These are phyloP conservation scores for Aureobasidium zeae DNA, from an alignment of 2,329 filamentous ascomycete species.

Conservation along the genomic window DNA sequence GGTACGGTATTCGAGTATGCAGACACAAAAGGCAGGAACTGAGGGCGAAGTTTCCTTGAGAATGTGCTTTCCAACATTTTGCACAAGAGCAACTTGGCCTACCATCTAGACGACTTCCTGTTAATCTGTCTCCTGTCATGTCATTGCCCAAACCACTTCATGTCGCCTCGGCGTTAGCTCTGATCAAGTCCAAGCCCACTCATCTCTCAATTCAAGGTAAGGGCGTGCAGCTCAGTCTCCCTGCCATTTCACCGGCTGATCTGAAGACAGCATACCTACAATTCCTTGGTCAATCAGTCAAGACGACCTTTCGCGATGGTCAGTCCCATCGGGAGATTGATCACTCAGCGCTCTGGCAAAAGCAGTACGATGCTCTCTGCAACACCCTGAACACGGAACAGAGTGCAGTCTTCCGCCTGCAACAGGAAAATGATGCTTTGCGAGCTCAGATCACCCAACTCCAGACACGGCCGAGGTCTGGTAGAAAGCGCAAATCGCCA, in stretches of 20 bases:
- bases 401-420: neutral
- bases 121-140: neutral
- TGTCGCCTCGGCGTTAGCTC: conserved; percentile 23
- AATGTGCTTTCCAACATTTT: too few species aligned
- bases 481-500: conserved; percentile 3
- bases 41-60: too few species aligned
- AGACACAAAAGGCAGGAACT: too few species aligned
- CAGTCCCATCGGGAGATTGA: neutral
- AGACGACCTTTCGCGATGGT: conserved; percentile 18
- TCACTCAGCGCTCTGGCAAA: conserved; percentile 2
- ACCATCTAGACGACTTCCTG: too few species aligned
- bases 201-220: conserved; percentile 25
- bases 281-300: conserved; percentile 24
- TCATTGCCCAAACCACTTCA: conserved; percentile 5
- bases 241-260: too few species aligned
- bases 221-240: too few species aligned
- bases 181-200: conserved; percentile 31
- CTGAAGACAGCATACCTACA: conserved; percentile 19
- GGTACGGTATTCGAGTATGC: too few species aligned
- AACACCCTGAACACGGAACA: conserved; percentile 18
- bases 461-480: neutral
- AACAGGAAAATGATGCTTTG: conserved; percentile 6
- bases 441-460: conserved; percentile 1
- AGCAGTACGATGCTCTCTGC: conserved; percentile 19
- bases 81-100: too few species aligned